Evolutionary conservation across 768 basidiomycete genomes (phyloP).

Genomic region (Termitomyces sp.): DNA sequence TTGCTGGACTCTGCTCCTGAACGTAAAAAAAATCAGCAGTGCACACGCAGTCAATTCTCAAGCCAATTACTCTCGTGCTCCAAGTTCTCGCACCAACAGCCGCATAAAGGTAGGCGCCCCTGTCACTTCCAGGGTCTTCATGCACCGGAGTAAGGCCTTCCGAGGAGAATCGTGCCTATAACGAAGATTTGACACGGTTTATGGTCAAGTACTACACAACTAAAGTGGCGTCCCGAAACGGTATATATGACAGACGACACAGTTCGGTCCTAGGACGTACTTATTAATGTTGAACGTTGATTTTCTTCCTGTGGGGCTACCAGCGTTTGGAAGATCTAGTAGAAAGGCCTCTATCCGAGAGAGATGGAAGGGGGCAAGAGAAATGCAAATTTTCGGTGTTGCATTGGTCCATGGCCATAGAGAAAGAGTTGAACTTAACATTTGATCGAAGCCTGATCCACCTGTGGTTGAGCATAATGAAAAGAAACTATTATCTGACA

Average conservation of each 20-base stretch:
- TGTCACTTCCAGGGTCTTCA: background rate
- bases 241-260: background rate
- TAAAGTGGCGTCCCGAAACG: too few relatives aligned
- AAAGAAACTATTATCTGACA: too few relatives aligned
- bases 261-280: background rate
- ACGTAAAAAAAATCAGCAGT: background rate
- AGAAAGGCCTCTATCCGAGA: background rate
- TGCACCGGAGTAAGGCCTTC: background rate
- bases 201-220: too few relatives aligned
- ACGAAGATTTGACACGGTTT: background rate
- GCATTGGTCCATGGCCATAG: too few relatives aligned
- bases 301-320: too few relatives aligned
- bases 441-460: too few relatives aligned
- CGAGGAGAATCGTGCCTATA: background rate
- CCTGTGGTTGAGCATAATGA: too few relatives aligned
- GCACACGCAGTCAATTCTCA: background rate
- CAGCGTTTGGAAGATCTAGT: background rate
- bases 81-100: background rate
- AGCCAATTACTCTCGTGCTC: too few relatives aligned
- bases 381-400: background rate
- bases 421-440: too few relatives aligned
- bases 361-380: background rate
- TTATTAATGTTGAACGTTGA: too few relatives aligned
- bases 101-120: conserved; percentile 1
- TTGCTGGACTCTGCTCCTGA: too few relatives aligned